Conservation (phyloP, 495 filamentous ascomycete species). For the Annulohypoxylon maeteangense region DNA sequence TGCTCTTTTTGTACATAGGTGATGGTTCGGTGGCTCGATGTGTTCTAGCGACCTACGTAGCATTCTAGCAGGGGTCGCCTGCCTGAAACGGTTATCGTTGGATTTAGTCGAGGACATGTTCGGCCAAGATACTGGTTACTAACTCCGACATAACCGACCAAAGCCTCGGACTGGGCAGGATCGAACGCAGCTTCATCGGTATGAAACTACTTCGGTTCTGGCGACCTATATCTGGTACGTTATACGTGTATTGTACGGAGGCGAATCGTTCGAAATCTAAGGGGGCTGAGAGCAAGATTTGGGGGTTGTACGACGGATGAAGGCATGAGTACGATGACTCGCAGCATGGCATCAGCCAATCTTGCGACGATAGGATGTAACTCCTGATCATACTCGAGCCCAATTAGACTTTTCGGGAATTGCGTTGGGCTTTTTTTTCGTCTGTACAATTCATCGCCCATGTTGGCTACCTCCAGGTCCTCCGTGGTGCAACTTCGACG, state of each 20-base stretch:
- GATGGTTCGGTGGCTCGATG: conserved; percentile 12
- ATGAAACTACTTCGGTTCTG: conserved; percentile 27
- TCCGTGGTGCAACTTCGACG: conserved; percentile 29
- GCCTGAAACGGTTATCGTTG: conserved; percentile 34
- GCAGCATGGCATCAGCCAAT: conserved; percentile 12
- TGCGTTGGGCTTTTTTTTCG: conserved; percentile 26
- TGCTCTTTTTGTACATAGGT: conserved; percentile 2
- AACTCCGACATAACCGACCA: conserved; percentile 21
- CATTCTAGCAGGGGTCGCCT: conserved; percentile 20
- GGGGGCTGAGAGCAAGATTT: conserved; percentile 17
- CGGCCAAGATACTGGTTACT: conserved; percentile 22
- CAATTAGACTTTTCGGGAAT: conserved; percentile 1
- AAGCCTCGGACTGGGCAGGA: conserved; percentile 1
- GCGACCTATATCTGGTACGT: conserved; percentile 21
- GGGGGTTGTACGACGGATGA: conserved; percentile 18
- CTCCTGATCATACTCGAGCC: conserved; percentile 18
- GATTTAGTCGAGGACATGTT: conserved; percentile 20
- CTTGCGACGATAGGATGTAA: conserved; percentile 6
- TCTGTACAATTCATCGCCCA: conserved; percentile 31
- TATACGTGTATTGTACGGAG: conserved; percentile 11
- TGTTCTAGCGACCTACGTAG: conserved; percentile 19
- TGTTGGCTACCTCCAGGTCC: conserved; percentile 26
- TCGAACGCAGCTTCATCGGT: conserved; percentile 16
- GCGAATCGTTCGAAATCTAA: conserved; percentile 8
- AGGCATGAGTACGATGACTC: conserved; percentile 9